A percentile compares a stretch with the other conserved stretches of the same genome.
Evolutionary conservation across 176 grass and related monocot genomes (phyloP).

Genomic region (Hsuehochloa calcarea): DNA sequence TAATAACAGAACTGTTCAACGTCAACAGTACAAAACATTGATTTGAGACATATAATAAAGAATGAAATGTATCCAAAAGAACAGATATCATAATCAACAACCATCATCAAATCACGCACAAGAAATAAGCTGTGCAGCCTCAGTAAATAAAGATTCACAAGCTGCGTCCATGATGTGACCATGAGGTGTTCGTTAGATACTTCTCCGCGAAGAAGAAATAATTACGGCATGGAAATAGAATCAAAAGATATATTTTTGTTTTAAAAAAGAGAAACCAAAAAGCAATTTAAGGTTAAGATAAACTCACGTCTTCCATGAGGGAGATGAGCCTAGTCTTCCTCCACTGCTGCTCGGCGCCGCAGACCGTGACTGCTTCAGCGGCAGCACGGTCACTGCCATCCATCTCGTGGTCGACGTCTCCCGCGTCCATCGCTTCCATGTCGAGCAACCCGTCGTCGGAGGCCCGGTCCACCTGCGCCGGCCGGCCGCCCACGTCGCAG

Average conservation of each 20-base stretch:
- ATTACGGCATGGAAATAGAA: constrained; percentile 5
- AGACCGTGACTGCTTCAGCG: constrained; percentile 42
- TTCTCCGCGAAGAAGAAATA: constrained; percentile 39
- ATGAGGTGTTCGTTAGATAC: constrained; percentile 50
- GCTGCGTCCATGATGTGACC: constrained; percentile 49
- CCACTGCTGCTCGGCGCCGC: constrained; percentile 78
- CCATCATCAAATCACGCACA: constrained; percentile 51
- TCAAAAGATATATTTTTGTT: background rate
- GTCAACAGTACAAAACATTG: constrained; percentile 29
- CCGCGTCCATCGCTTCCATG: constrained; percentile 44
- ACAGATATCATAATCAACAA: constrained; percentile 17
- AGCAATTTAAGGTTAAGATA: background rate
- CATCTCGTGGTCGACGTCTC: constrained; percentile 38
- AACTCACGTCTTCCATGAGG: constrained; percentile 87
- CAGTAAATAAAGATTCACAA: constrained; percentile 37
- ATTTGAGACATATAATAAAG: constrained; percentile 41
- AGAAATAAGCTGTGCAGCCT: constrained; percentile 49
- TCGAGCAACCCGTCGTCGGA: constrained; percentile 38
- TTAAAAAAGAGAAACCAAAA: background rate
- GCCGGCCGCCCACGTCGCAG: constrained; percentile 67
- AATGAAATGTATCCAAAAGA: constrained; percentile 37
- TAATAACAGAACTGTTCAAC: background rate
- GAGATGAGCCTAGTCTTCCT: constrained; percentile 93
- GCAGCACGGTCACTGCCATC: constrained; percentile 39
- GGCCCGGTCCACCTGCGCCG: constrained; percentile 17